Evolutionary conservation across 306 rosid genomes (phyloP).

Genomic region (Lathyrus sativus): DNA sequence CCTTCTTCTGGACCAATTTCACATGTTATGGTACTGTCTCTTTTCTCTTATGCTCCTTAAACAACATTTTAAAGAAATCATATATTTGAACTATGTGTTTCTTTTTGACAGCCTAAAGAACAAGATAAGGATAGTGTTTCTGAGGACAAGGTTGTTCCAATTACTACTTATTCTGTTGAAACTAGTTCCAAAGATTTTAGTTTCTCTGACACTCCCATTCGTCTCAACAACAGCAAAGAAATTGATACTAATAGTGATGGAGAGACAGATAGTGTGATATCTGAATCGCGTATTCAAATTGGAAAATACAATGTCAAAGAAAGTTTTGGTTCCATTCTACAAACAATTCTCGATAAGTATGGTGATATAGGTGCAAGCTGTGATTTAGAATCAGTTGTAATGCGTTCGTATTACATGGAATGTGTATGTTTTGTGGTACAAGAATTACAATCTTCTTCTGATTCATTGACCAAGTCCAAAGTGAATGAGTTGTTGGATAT

Average conservation of each 20-base stretch:
- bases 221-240: conserved; percentile 8
- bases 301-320: conserved; percentile 72
- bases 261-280: conserved; percentile 49
- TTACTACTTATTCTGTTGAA: conserved; percentile 19
- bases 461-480: conserved; percentile 58
- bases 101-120: conserved; percentile 54
- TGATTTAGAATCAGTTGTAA: conserved; percentile 67
- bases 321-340: conserved; percentile 64
- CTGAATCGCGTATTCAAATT: conserved; percentile 65
- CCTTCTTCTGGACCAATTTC: conserved; percentile 44
- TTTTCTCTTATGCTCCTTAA: not conserved
- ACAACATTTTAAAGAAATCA: not conserved
- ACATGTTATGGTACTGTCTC: conserved; percentile 50
- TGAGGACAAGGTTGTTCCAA: conserved; percentile 32
- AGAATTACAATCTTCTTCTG: conserved; percentile 59
- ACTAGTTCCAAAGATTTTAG: conserved; percentile 43
- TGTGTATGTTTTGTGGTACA: conserved; percentile 81
- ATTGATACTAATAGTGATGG: conserved; percentile 46
- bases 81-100: not conserved
- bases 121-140: conserved; percentile 33
- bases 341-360: conserved; percentile 58
- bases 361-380: conserved; percentile 82
- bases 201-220: conserved; percentile 46
- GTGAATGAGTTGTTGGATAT: conserved; percentile 66
- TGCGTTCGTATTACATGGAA: conserved; percentile 80